Percentiles rank a stretch among this genome's conserved stretches.
These are phyloP conservation scores for Trichoderma asperelloides DNA, from an alignment of 495 filamentous ascomycete genomes.

Conservation along the genomic window DNA sequence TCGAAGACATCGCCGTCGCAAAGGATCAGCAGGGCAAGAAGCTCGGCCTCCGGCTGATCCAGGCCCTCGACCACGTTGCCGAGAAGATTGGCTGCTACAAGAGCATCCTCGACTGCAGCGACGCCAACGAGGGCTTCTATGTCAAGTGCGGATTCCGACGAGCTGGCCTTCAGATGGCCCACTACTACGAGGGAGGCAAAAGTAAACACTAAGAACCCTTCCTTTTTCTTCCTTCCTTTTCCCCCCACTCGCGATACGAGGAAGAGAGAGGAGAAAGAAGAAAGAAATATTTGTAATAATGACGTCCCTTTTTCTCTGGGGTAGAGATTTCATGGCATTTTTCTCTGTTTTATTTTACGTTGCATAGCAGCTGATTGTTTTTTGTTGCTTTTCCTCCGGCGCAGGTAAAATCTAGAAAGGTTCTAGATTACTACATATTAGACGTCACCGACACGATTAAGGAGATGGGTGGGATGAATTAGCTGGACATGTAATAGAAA, in stretches of 20 bases:
- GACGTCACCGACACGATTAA: background rate
- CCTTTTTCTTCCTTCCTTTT: background rate
- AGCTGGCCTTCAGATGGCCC: conserved; percentile 93
- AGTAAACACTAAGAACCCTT: conserved; percentile 27
- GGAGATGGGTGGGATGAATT: background rate
- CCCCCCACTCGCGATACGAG: background rate
- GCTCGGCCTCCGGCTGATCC: conserved; percentile 82
- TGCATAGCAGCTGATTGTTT: conserved; percentile 2
- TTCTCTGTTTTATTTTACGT: background rate
- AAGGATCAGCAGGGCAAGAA: conserved; percentile 96
- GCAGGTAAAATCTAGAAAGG: conserved; percentile 5
- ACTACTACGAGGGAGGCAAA: conserved; percentile 64
- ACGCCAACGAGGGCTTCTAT: conserved; percentile 93
- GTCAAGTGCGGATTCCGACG: conserved; percentile 95
- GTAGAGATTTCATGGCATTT: background rate
- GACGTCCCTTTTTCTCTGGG: background rate
- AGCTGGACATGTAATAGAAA: background rate
- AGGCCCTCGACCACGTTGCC: conserved; percentile 84
- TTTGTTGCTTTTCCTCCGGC: background rate
- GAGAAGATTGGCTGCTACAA: conserved; percentile 86
- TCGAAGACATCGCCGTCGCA: conserved; percentile 94
- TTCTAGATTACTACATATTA: background rate
- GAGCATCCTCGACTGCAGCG: conserved; percentile 54
- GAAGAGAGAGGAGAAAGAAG: background rate
- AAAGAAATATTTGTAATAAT: background rate